A percentile compares a stretch with the other conserved stretches of the same genome.
Conservation (phyloP, 225 moss, liverwort and hornwort species). For the Pleurozium schreberi region DNA sequence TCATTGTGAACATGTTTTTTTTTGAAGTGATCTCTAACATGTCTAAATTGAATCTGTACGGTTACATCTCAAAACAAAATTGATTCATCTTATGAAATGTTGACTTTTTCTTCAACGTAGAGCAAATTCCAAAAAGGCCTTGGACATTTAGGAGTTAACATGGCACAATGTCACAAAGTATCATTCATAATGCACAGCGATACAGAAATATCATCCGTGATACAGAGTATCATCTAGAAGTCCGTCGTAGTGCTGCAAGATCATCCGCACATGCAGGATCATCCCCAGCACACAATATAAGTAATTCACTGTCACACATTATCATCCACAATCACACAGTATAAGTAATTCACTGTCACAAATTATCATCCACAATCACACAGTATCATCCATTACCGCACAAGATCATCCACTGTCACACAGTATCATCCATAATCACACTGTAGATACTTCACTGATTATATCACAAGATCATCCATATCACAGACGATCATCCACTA, state of each 20-base stretch:
- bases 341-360: not conserved
- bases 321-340: not conserved
- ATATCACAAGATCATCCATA: not conserved
- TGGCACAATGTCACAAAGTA: too few relatives aligned
- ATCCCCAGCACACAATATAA: not conserved
- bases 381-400: not conserved
- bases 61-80: too few relatives aligned
- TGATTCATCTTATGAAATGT: too few relatives aligned
- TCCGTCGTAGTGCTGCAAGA: not conserved
- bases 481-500: not conserved
- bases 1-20: too few relatives aligned
- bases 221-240: not conserved
- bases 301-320: not conserved
- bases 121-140: too few relatives aligned
- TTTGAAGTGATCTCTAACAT: too few relatives aligned
- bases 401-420: too few relatives aligned
- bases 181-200: not conserved
- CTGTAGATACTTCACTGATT: too few relatives aligned
- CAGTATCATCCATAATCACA: not conserved
- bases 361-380: not conserved
- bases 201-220: not conserved
- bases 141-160: too few relatives aligned
- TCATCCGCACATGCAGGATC: not conserved
- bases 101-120: too few relatives aligned
- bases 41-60: too few relatives aligned